Base-by-base conservation (phyloP, 2,329 filamentous ascomycete species). In the Pyricularia sp. region DNA sequence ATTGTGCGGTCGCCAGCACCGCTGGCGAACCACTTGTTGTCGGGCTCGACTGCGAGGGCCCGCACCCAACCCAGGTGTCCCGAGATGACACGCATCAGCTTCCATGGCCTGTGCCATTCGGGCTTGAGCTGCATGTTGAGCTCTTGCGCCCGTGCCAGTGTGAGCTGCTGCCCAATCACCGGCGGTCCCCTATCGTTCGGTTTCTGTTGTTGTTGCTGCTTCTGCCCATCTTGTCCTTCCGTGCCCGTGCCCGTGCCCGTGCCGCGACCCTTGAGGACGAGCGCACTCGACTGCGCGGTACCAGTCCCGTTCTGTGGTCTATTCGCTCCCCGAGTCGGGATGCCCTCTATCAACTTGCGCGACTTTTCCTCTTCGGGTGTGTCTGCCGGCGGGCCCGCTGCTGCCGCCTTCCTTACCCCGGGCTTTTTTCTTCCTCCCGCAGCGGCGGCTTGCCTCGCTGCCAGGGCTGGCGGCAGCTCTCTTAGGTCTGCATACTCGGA, bases 71-170 rank as follows among this genome's bases (percentile, higher is more conserved):
- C 95, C 74, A 99, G 80, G 78, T 98, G 95, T 20, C 96, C 95
- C 0, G 93, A 97, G 72, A 99, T 97, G 71, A 99, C 96, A 71
- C 95, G 88, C 91, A 97, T 96, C 70, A 98, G 84, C 85, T 97
- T 98, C 95, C 96, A 99, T 14, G 96, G 96, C 71, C 94, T 88
- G 78, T 99, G 95, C 95, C 95, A 99, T 70, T 97, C 91, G 0
- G 96, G 96, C 78, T 90, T 93, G 69, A 89, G 84, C 72, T 81
- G 77, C 55, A 72, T 72, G 55, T 74, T 74, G 65, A 73, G 71
- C 68, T 78, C 78, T 50, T 73, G 74, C 69, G 73, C 71, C 55
- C 73, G 75, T 12, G 66, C 50, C 59, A 75, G 73, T 36, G 78
- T 73, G 75, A 76, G 80, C 75, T 74, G 77, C 76, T 73, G 79